Percentiles rank a stretch among this genome's conserved stretches.
Evolutionary conservation across 306 rosid genomes (phyloP).

Genomic region (Styphnolobium japonicum): DNA sequence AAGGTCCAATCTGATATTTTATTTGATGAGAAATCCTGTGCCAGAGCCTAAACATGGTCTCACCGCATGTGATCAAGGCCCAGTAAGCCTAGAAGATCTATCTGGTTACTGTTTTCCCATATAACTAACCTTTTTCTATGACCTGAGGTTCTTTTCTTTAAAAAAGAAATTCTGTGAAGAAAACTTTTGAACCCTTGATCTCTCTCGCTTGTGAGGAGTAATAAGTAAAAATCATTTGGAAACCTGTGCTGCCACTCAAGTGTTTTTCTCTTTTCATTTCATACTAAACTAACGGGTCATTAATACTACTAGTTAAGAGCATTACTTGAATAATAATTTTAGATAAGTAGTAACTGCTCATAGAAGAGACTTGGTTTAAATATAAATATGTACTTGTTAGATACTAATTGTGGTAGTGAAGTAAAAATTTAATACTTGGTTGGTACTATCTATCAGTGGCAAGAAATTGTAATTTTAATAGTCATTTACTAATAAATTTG

Average conservation of each 20-base stretch:
- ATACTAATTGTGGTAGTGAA: background rate
- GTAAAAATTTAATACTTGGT: background rate
- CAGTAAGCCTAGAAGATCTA: conserved; percentile 14
- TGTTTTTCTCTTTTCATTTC: background rate
- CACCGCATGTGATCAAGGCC: conserved; percentile 9
- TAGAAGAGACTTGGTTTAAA: background rate
- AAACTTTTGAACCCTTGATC: background rate
- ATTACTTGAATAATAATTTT: background rate
- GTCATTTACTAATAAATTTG: background rate
- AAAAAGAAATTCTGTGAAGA: background rate
- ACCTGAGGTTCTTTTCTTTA: too few species aligned
- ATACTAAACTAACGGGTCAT: background rate
- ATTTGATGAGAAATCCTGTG: conserved; percentile 30
- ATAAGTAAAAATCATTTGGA: background rate
- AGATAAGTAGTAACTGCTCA: background rate
- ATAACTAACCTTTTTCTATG: background rate
- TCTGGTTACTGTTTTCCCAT: background rate
- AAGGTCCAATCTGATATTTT: conserved; percentile 32
- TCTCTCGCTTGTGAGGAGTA: background rate
- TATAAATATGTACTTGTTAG: background rate
- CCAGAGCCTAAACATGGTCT: background rate
- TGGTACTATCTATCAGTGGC: background rate
- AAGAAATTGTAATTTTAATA: background rate
- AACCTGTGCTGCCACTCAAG: background rate
- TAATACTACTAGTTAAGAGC: background rate